phyloP scores from a whole-genome alignment of 2,329 filamentous ascomycete species.

The Pezicula carpinea region DNA sequence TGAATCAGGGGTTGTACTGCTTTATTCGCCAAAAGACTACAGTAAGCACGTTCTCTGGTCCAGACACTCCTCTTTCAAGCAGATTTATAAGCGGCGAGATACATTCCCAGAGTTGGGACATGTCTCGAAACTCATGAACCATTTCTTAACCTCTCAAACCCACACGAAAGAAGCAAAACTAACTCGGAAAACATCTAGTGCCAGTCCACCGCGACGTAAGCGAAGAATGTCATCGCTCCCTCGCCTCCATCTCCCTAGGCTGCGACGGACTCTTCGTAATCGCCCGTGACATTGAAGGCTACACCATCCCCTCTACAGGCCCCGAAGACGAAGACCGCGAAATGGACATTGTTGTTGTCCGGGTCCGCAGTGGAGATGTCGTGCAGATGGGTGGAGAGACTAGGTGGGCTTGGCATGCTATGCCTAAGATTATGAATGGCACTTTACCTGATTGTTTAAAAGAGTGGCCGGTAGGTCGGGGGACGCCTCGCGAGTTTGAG shows the following conservation, averaged over 20 bases:
- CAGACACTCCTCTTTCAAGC: too few relatives aligned
- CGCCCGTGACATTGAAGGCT: conserved; percentile 43
- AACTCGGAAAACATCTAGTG: too few relatives aligned
- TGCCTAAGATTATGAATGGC: conserved; percentile 75
- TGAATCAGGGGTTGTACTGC: conserved; percentile 87
- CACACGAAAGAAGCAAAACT: too few relatives aligned
- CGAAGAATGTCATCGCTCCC: conserved; percentile 70
- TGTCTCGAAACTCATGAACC: too few relatives aligned
- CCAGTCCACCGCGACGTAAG: conserved; percentile 92
- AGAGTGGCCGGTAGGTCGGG: conserved; percentile 62
- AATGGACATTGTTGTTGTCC: conserved; percentile 46
- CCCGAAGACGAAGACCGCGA: conserved; percentile 20
- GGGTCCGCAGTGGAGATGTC: conserved; percentile 79
- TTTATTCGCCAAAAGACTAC: conserved; percentile 86
- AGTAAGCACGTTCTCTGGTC: too few relatives aligned
- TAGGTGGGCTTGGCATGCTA: conserved; percentile 90
- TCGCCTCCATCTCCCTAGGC: conserved; percentile 82
- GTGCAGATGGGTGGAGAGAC: conserved; percentile 83
- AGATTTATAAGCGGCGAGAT: too few relatives aligned
- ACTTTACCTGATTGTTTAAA: conserved; percentile 74
- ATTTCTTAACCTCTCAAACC: too few relatives aligned
- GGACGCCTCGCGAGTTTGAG: conserved; percentile 39
- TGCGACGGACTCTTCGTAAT: conserved; percentile 89
- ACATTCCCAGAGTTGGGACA: too few relatives aligned
- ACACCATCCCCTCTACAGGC: too few relatives aligned